Conservation (phyloP, 2,329 filamentous ascomycete genomes). For the Pseudovirgaria hyperparasitica region DNA sequence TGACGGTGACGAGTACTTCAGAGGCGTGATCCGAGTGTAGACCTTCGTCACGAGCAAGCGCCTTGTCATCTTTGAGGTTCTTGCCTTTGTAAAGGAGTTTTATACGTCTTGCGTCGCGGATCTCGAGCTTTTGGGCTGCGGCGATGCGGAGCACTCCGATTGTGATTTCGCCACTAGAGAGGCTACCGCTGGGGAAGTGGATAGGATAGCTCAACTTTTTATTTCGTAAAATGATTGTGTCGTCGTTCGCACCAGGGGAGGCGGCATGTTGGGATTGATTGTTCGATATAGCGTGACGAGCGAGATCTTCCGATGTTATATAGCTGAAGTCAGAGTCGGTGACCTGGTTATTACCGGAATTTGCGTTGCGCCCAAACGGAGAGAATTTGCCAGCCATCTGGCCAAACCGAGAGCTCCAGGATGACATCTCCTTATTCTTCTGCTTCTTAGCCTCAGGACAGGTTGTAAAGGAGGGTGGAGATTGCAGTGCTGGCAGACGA, state of each 20-base stretch:
- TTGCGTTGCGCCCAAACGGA: slow-evolving; percentile 33
- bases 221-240: slow-evolving; percentile 60
- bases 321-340: slow-evolving; percentile 70
- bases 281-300: slow-evolving; percentile 31
- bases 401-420: slow-evolving; percentile 36
- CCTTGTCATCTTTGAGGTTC: slow-evolving; percentile 51
- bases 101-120: slow-evolving; percentile 44
- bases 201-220: slow-evolving; percentile 54
- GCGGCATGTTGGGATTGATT: slow-evolving; percentile 24
- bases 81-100: slow-evolving; percentile 64
- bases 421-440: slow-evolving; percentile 26
- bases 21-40: slow-evolving; percentile 30
- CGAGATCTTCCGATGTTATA: slow-evolving; percentile 66
- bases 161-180: slow-evolving; percentile 58
- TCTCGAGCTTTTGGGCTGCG: slow-evolving; percentile 52
- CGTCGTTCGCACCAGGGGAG: slow-evolving; percentile 26
- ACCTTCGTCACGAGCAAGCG: slow-evolving; percentile 45
- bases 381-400: slow-evolving; percentile 36
- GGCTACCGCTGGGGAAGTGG: slow-evolving; percentile 63
- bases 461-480: no score
- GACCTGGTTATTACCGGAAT: slow-evolving; percentile 36
- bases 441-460: no score
- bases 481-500: no score
- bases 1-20: slow-evolving; percentile 20
- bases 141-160: slow-evolving; percentile 55